These are phyloP conservation scores for Ilyonectria sp. DNA, from an alignment of 2,329 filamentous ascomycete genomes.

Conservation along the genomic window DNA sequence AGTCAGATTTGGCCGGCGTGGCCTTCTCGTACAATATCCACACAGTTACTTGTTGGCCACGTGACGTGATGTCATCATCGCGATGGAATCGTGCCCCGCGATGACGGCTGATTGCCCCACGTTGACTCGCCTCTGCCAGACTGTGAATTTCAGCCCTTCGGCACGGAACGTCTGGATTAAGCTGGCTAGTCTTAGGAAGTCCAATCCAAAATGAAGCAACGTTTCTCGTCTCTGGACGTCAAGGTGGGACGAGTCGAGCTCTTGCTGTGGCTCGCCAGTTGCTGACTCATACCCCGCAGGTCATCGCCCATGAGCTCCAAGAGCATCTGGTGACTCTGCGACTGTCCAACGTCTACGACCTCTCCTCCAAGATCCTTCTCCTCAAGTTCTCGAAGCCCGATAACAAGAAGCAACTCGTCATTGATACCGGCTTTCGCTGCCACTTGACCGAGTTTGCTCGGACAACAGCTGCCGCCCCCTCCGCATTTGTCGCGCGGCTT, in stretches of 20 bases:
- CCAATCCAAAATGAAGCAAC: conserved; percentile 77
- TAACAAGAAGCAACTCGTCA: conserved; percentile 88
- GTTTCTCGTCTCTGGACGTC: conserved; percentile 85
- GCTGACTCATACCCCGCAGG: conserved; percentile 64
- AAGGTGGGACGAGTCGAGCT: conserved; percentile 63
- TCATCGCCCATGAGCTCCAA: conserved; percentile 94
- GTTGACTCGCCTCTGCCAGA: conserved; percentile 26
- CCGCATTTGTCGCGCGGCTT: conserved; percentile 86
- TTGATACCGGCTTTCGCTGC: conserved; percentile 96
- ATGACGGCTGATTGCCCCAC: conserved; percentile 37
- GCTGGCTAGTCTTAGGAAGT: conserved; percentile 12
- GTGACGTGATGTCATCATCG: conserved; percentile 41
- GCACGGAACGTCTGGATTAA: conserved; percentile 23
- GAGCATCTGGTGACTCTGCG: conserved; percentile 82
- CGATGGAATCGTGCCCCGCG: conserved; percentile 30
- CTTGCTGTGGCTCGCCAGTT: conserved; percentile 10
- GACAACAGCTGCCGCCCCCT: conserved; percentile 87
- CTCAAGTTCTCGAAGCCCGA: conserved; percentile 95
- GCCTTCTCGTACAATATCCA: not conserved
- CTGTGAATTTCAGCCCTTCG: conserved; percentile 19
- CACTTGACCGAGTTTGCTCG: conserved; percentile 94
- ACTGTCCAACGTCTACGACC: conserved; percentile 94
- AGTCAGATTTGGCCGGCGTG: not conserved
- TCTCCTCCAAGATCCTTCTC: conserved; percentile 94
- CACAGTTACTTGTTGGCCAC: conserved; percentile 21